Percentiles rank a stretch among this genome's conserved stretches.
These are phyloP conservation scores for Amanita rubescens DNA, from an alignment of 768 basidiomycete genomes.

Conservation along the genomic window DNA sequence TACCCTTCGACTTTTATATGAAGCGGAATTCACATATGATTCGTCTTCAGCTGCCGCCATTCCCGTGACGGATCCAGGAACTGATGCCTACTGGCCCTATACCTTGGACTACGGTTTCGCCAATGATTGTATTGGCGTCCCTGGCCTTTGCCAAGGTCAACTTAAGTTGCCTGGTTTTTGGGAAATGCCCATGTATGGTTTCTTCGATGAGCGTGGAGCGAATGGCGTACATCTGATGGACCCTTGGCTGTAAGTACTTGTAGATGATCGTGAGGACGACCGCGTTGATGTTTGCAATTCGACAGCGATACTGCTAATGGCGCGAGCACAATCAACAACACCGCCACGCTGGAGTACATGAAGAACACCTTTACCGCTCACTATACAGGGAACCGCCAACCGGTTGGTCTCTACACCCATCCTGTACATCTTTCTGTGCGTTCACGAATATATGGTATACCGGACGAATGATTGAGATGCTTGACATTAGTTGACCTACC, in stretches of 20 bases:
- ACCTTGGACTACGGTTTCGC: slow-evolving; percentile 75
- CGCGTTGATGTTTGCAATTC: neutral
- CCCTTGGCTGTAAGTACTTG: slow-evolving; percentile 59
- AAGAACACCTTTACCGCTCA: slow-evolving; percentile 66
- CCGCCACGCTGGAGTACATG: slow-evolving; percentile 64
- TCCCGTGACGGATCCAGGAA: slow-evolving; percentile 55
- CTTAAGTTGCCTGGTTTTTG: slow-evolving; percentile 72
- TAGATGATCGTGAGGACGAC: neutral
- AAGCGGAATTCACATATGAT: slow-evolving; percentile 65
- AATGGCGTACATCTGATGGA: slow-evolving; percentile 71
- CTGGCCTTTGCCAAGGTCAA: slow-evolving; percentile 56
- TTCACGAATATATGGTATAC: neutral
- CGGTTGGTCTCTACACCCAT: slow-evolving; percentile 77
- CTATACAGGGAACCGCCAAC: slow-evolving; percentile 69
- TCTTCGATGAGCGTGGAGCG: slow-evolving; percentile 54
- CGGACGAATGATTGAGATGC: neutral
- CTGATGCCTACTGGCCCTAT: slow-evolving; percentile 82
- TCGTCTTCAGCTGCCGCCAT: slow-evolving; percentile 52
- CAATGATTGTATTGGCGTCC: slow-evolving; percentile 60
- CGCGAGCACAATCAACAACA: slow-evolving; percentile 40
- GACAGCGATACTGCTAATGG: slow-evolving; percentile 51
- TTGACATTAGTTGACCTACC: slow-evolving; percentile 39
- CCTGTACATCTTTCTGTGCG: slow-evolving; percentile 66
- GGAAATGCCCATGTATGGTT: slow-evolving; percentile 82
- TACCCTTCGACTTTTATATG: slow-evolving; percentile 50